Evolutionary conservation across 352 stramenopile species (phyloP), one percentile per base, ranked within the genome.

Genomic region (Phytophthora multivora): DNA sequence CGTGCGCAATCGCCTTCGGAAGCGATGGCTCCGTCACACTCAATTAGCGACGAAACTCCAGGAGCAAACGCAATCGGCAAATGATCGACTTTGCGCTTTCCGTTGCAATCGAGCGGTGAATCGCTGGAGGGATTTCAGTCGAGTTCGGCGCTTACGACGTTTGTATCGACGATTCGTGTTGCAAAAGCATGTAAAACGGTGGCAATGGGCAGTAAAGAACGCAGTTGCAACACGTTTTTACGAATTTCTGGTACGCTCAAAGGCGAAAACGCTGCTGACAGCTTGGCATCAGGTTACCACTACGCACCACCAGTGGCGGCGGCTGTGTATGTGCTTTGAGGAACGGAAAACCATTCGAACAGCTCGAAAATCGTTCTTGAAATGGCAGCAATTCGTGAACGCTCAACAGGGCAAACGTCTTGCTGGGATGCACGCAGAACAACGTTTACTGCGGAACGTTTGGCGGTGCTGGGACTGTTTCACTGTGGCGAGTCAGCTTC

Each of bases 171-270:
- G 28, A 1, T 88, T 88, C 46, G 66, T 80, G 1, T 36, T 77
- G 23, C 56, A 42, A 7, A 86, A 85, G 28, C 63, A 80, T 43
- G 19, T 89, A 18, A 35, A 19, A 5, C 12, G 36, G 25, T 88
- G 79, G 81, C 70, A 62, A 26, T 59, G 21, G 25, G 38, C 56
- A 16, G 66, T 63, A 12, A 70, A 79, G 21, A 10, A 66, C 4
- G 52, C 33, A 0, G 11, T 89, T 12, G 81, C 79, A 0, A 53
- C 41, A 7, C 73, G 76, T 0, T 91, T 86, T 28, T 41, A 71
- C 6, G 51, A 50, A 2, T 70, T 69, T 6, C 36, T 73, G 7
- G 25, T 56, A 5, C 63, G 65, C 0, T 47, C 59, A 5, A 64
- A 58, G 9, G 56, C 45, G 13, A 79, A 69, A 30, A 71, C 69